A percentile compares a stretch with the other conserved stretches of the same genome.
Conservation (phyloP, 2,329 filamentous ascomycete genomes). For the Penicillium aurantiogriseum region DNA sequence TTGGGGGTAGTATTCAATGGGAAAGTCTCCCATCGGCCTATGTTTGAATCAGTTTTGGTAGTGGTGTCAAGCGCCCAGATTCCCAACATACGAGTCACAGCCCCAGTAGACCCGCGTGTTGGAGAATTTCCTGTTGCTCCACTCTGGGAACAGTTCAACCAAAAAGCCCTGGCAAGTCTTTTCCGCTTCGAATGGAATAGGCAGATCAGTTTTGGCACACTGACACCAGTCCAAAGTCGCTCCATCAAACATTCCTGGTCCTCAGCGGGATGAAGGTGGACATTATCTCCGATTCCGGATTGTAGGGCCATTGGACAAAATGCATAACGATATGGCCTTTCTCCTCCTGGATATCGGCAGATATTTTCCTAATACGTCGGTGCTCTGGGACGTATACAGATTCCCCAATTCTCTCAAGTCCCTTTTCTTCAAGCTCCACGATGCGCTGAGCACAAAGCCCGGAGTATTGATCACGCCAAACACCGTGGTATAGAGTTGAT, state of each 20-base stretch:
- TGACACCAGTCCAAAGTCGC: not conserved
- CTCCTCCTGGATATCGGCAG: constrained; percentile 6
- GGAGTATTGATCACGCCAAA: constrained; percentile 8
- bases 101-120: no score
- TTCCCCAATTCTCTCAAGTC: constrained; percentile 1
- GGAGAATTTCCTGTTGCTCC: no score
- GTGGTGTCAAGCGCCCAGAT: no score
- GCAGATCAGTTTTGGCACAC: not conserved
- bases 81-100: no score
- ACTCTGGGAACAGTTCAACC: no score
- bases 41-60: no score
- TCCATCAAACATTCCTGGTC: no score
- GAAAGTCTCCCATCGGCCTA: no score
- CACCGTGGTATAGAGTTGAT: constrained; percentile 1
- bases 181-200: not conserved
- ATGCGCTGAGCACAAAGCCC: constrained; percentile 9
- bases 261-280: no score
- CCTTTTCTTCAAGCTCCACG: constrained; percentile 1
- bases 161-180: no score
- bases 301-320: constrained; percentile 2
- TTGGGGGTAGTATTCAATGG: no score
- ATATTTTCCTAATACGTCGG: constrained; percentile 1
- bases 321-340: not conserved
- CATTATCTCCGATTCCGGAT: no score
- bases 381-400: not conserved